Evolutionary conservation across 257 asterid species (phyloP).

Genomic region (Solanum corneliomulleri): DNA sequence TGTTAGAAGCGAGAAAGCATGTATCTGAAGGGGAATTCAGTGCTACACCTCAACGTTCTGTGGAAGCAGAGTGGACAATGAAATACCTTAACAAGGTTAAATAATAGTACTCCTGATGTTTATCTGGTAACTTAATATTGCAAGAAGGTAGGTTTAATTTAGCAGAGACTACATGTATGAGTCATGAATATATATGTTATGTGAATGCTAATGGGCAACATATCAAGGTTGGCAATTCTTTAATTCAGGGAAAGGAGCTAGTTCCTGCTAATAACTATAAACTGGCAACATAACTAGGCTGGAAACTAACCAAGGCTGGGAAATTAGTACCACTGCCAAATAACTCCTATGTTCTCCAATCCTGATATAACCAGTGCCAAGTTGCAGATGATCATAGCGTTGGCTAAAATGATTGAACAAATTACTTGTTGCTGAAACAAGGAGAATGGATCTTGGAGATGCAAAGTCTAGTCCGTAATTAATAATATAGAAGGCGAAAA

Average conservation of each 20-base stretch:
- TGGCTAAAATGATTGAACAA: slow-evolving; percentile 58
- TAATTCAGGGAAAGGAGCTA: too few relatives aligned
- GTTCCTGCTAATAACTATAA: too few relatives aligned
- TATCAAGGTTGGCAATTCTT: too few relatives aligned
- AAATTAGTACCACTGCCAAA: too few relatives aligned
- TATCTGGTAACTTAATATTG: slow-evolving; percentile 51
- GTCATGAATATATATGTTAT: not conserved
- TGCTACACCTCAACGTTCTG: not conserved
- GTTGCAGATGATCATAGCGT: slow-evolving; percentile 33
- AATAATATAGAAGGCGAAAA: slow-evolving; percentile 20
- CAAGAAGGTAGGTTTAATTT: not conserved
- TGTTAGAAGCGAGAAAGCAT: slow-evolving; percentile 51
- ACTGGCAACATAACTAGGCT: too few relatives aligned
- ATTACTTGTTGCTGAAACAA: slow-evolving; percentile 41
- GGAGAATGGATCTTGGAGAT: slow-evolving; percentile 14
- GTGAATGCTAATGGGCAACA: too few relatives aligned
- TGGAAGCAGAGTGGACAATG: slow-evolving; percentile 17
- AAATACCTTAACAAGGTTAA: slow-evolving; percentile 29
- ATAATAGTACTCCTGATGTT: slow-evolving; percentile 11
- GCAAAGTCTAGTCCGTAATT: slow-evolving; percentile 22
- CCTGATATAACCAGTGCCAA: slow-evolving; percentile 37
- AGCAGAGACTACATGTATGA: not conserved
- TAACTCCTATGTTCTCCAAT: not conserved
- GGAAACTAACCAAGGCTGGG: too few relatives aligned
- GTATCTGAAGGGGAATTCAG: not conserved